Percentiles rank a stretch among this genome's conserved stretches.
Evolutionary conservation across 306 rosid genomes (phyloP).

Genomic region (Nissolia schottii): DNA sequence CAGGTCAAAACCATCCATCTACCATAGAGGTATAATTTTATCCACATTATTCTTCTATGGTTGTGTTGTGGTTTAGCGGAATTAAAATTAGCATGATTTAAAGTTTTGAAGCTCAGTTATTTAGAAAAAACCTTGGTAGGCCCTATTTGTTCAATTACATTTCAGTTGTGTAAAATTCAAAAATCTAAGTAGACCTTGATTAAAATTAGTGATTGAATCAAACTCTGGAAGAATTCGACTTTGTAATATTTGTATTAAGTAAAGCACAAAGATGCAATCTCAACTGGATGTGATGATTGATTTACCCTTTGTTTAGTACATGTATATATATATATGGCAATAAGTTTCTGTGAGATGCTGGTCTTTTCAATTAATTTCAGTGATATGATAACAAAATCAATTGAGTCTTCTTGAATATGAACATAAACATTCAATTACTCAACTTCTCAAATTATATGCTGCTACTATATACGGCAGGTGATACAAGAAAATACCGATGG

Average conservation of each 20-base stretch:
- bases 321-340: neutral
- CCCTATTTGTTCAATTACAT: neutral
- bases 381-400: neutral
- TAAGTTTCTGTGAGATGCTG: neutral
- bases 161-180: neutral
- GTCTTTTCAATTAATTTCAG: neutral
- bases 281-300: neutral
- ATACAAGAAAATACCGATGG: conserved; percentile 17
- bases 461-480: conserved; percentile 26
- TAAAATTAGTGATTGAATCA: neutral
- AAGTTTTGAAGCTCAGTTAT: neutral
- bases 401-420: neutral
- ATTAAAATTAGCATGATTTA: neutral
- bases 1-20: conserved; percentile 39
- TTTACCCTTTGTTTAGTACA: too few relatives aligned
- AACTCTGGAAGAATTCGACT: neutral
- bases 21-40: conserved; percentile 40
- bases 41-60: neutral
- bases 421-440: neutral
- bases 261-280: neutral
- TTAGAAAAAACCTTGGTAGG: neutral
- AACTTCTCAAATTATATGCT: neutral
- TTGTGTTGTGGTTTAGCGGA: neutral
- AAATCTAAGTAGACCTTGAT: neutral
- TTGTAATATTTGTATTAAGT: neutral